Conservation (phyloP, 257 asterid genomes). For the Solanum etuberosum region DNA sequence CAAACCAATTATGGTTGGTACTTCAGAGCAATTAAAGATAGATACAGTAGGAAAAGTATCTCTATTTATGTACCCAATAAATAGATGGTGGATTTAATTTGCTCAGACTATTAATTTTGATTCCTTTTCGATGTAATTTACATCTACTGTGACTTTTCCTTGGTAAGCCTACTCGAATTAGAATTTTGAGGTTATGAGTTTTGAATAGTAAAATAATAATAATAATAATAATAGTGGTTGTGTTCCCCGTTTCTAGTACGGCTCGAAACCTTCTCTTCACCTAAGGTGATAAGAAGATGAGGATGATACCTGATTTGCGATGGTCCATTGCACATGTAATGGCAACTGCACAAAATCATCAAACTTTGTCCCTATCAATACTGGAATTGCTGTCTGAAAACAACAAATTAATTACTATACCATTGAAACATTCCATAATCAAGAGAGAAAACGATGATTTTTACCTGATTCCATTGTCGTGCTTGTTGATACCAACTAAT, state of each 20-base stretch:
- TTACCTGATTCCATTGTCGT: constrained; percentile 68
- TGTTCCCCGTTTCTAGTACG: neutral
- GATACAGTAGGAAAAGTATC: neutral
- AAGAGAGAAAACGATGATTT: neutral
- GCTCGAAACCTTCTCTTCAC: neutral
- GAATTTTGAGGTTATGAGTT: neutral
- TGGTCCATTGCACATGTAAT: constrained; percentile 68
- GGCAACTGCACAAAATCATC: constrained; percentile 81
- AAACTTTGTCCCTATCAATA: constrained; percentile 75
- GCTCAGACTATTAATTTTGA: neutral
- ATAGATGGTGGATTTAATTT: neutral
- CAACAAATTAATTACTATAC: neutral
- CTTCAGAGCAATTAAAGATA: neutral
- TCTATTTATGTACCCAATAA: neutral
- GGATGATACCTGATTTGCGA: constrained; percentile 58
- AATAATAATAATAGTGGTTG: neutral
- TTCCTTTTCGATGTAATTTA: neutral
- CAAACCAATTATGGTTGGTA: neutral
- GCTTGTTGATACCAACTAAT: constrained; percentile 71
- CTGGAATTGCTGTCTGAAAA: constrained; percentile 69
- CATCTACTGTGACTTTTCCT: neutral
- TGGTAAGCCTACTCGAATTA: neutral
- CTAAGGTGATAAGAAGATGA: neutral
- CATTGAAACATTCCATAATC: neutral
- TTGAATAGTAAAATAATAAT: too few relatives aligned